Conservation (phyloP, 768 basidiomycete species). For the Tephrocybe sp. region DNA sequence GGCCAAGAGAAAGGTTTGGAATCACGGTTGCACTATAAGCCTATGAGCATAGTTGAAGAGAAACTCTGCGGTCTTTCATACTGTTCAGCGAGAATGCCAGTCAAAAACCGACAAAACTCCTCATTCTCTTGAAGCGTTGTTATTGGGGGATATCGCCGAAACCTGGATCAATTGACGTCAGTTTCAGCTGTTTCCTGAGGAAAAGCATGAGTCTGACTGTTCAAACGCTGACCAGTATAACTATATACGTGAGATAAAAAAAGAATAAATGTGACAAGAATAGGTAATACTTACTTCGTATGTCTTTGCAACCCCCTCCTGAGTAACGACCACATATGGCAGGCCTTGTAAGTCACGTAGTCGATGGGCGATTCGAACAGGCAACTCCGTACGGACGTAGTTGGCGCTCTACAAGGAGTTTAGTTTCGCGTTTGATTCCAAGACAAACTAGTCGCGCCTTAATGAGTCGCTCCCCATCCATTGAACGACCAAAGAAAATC, state of each 20-base stretch:
- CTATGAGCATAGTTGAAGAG: constrained; percentile 6
- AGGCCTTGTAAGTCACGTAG: constrained; percentile 83
- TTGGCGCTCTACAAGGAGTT: constrained; percentile 65
- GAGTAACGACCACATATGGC: constrained; percentile 84
- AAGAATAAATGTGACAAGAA: neutral
- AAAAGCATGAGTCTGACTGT: constrained; percentile 42
- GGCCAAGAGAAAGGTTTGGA: constrained; percentile 76
- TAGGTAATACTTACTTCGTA: constrained; percentile 55
- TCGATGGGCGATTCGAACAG: constrained; percentile 84
- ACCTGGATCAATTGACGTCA: constrained; percentile 33
- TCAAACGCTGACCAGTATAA: constrained; percentile 88
- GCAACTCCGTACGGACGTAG: constrained; percentile 86
- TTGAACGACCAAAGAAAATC: constrained; percentile 85
- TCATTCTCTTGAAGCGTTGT: constrained; percentile 73
- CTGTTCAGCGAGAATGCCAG: constrained; percentile 71
- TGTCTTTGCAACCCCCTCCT: constrained; percentile 78
- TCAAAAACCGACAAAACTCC: constrained; percentile 72
- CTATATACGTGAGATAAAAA: constrained; percentile 33
- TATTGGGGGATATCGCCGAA: constrained; percentile 72
- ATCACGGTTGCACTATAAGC: constrained; percentile 65
- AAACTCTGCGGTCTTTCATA: constrained; percentile 31
- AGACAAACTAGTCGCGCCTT: constrained; percentile 43
- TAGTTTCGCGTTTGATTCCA: neutral
- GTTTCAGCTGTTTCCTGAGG: neutral
- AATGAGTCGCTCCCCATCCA: constrained; percentile 75